Conservation (phyloP, 2,329 filamentous ascomycete genomes). For the Epichloe aotearoae region DNA sequence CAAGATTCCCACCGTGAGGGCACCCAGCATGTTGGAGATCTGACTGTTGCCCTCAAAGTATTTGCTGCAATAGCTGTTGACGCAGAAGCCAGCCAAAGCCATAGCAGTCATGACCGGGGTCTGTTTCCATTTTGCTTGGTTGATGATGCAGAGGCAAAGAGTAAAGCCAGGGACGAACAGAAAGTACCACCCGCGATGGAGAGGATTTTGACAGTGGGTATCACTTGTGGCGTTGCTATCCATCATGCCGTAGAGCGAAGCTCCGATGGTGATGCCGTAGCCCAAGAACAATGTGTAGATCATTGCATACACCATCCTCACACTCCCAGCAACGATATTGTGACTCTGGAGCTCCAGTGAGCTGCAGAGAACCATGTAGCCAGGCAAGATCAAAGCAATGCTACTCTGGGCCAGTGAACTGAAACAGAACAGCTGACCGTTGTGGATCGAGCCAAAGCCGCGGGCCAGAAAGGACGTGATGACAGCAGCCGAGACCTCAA, state of each 20-base stretch:
- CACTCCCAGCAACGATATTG: conserved; percentile 57
- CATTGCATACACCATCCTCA: conserved; percentile 63
- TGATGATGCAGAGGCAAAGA: conserved; percentile 62
- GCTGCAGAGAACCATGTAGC: conserved; percentile 33
- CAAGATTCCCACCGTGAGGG: conserved; percentile 61
- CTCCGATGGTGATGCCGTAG: conserved; percentile 60
- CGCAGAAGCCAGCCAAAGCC: conserved; percentile 58
- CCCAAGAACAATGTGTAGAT: conserved; percentile 64
- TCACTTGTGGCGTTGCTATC: conserved; percentile 38
- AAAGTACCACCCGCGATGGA: conserved; percentile 41
- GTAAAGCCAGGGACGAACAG: conserved; percentile 65
- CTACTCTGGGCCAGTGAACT: conserved; percentile 59
- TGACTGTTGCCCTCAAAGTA: conserved; percentile 59
- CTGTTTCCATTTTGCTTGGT: conserved; percentile 70
- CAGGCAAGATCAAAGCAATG: conserved; percentile 61
- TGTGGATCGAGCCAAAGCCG: conserved; percentile 52
- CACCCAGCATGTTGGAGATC: conserved; percentile 65
- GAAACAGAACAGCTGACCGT: conserved; percentile 53
- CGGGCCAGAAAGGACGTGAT: conserved; percentile 56
- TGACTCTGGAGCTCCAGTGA: conserved; percentile 56
- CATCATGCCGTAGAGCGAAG: conserved; percentile 51
- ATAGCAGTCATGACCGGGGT: conserved; percentile 65
- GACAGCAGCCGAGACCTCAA: conserved; percentile 43
- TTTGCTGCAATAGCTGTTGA: conserved; percentile 58
- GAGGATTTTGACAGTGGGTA: conserved; percentile 29